Conservation (phyloP, 345 rosid species). For the Eutrema yunnanense region DNA sequence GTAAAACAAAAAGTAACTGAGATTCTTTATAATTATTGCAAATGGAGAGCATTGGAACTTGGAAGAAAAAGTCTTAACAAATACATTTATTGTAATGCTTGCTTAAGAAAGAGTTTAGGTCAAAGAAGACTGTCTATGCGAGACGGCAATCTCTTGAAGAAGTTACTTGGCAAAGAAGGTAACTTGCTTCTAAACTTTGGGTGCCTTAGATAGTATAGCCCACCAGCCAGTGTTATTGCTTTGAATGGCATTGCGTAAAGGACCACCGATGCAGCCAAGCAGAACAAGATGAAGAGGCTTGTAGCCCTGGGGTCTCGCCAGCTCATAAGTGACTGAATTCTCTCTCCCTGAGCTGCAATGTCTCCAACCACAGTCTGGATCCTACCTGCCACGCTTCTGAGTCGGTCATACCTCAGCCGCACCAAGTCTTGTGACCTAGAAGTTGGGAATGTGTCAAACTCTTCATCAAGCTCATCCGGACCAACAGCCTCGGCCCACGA, state of each 20-base stretch:
- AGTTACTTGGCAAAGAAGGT: constrained; percentile 74
- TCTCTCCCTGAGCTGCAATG: constrained; percentile 84
- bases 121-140: constrained; percentile 57
- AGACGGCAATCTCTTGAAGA: constrained; percentile 73
- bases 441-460: constrained; percentile 79
- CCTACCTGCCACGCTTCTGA: constrained; percentile 75
- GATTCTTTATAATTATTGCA: neutral
- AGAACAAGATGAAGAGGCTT: constrained; percentile 60
- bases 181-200: constrained; percentile 83
- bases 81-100: neutral
- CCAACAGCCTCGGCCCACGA: constrained; percentile 71
- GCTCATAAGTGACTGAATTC: constrained; percentile 54
- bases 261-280: constrained; percentile 63
- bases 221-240: constrained; percentile 48
- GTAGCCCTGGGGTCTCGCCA: constrained; percentile 91
- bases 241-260: constrained; percentile 62
- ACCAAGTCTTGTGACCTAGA: constrained; percentile 46
- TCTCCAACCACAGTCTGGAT: constrained; percentile 77
- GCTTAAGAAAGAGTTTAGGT: constrained; percentile 8
- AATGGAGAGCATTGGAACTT: neutral
- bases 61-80: neutral
- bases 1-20: neutral
- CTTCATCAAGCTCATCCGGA: constrained; percentile 81
- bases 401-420: constrained; percentile 69
- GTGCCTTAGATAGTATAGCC: constrained; percentile 60